These are phyloP conservation scores for Echeveria elegans DNA, from an alignment of 164 flowering plant genomes.

Conservation along the genomic window DNA sequence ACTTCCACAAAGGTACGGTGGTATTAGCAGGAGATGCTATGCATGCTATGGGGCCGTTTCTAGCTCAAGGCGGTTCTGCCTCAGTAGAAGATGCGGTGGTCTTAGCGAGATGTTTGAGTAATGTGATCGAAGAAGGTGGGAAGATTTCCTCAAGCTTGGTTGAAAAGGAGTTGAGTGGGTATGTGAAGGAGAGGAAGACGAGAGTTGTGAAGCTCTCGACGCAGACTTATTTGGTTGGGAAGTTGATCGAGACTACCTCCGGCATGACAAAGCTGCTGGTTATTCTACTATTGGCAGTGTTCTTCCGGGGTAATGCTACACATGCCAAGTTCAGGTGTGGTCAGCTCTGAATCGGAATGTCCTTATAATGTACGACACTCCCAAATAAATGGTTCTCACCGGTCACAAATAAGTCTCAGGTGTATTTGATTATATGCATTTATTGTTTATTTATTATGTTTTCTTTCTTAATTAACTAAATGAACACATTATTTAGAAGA, in stretches of 20 bases:
- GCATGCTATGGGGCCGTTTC: slow-evolving; percentile 30
- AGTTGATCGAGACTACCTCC: slow-evolving; percentile 9
- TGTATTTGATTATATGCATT: too few relatives aligned
- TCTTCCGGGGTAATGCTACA: slow-evolving; percentile 14
- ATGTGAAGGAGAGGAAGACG: slow-evolving; percentile 22
- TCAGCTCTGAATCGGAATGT: slow-evolving; percentile 10
- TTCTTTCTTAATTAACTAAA: too few relatives aligned
- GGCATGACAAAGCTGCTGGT: slow-evolving; percentile 9
- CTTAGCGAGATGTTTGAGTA: slow-evolving; percentile 21
- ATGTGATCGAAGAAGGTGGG: neutral
- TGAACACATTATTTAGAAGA: too few relatives aligned
- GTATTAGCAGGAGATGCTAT: slow-evolving; percentile 35
- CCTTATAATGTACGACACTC: too few relatives aligned
- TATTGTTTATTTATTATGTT: too few relatives aligned
- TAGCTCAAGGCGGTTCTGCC: slow-evolving; percentile 32
- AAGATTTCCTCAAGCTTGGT: neutral
- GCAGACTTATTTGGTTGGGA: slow-evolving; percentile 18
- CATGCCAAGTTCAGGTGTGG: slow-evolving; percentile 25
- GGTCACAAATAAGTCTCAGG: too few relatives aligned
- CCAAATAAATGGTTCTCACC: too few relatives aligned
- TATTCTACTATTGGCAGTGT: slow-evolving; percentile 8
- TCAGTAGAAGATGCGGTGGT: slow-evolving; percentile 30
- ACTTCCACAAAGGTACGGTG: slow-evolving; percentile 19
- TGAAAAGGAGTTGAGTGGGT: slow-evolving; percentile 20
- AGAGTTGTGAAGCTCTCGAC: slow-evolving; percentile 19